Percentiles rank a stretch among this genome's conserved stretches.
These are phyloP conservation scores for Aspergillus cristatus DNA, from an alignment of 495 filamentous ascomycete genomes.

Conservation along the genomic window DNA sequence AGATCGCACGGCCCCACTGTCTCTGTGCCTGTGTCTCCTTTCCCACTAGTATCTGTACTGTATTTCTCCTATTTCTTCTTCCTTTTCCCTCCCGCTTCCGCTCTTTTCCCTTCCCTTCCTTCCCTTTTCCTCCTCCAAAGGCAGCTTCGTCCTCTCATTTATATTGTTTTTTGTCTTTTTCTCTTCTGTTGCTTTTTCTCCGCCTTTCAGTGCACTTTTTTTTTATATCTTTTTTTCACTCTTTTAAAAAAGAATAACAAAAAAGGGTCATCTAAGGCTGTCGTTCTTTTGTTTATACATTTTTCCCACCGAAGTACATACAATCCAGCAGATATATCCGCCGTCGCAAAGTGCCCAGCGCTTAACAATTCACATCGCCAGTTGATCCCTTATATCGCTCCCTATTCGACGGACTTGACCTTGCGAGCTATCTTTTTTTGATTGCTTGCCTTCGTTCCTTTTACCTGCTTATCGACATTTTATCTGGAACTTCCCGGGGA, in stretches of 20 bases:
- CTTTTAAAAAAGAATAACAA: no score
- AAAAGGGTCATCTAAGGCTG: constrained; percentile 26
- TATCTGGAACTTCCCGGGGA: constrained; percentile 31
- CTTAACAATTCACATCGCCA: constrained; percentile 2
- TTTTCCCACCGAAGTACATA: constrained; percentile 3
- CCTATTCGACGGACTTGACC: background rate
- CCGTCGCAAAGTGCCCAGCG: no score
- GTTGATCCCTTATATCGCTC: constrained; percentile 9
- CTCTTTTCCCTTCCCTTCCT: constrained; percentile 11
- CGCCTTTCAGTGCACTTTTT: constrained; percentile 16
- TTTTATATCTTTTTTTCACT: constrained; percentile 24
- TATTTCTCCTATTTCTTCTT: constrained; percentile 21
- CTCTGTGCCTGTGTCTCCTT: no score
- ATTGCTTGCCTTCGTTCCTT: background rate
- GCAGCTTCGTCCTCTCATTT: constrained; percentile 8
- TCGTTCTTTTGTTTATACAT: constrained; percentile 27
- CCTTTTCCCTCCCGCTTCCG: constrained; percentile 9
- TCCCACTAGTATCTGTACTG: no score
- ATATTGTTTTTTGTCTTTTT: constrained; percentile 13
- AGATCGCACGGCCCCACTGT: constrained; percentile 20
- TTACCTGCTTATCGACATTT: constrained; percentile 3
- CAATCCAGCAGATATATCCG: no score
- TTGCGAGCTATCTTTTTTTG: background rate
- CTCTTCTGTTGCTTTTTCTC: background rate
- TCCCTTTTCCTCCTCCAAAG: constrained; percentile 8